phyloP scores from a whole-genome alignment of 352 stramenopile genomes.

The Phytopythium chamaehyphon region DNA sequence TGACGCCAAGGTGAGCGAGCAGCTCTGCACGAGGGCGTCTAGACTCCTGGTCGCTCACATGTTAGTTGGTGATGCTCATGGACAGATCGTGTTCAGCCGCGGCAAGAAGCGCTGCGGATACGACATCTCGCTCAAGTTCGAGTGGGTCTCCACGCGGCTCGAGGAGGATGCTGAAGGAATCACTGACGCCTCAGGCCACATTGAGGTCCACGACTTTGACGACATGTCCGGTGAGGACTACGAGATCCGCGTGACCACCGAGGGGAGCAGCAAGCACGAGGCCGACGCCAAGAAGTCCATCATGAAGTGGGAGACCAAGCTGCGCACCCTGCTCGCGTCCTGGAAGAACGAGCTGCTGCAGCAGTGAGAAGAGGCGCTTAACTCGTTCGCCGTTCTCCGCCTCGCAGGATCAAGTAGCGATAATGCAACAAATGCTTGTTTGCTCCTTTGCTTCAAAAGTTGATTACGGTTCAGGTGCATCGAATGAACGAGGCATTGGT shows the following conservation, averaged over 20 bases:
- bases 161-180: slow-evolving; percentile 36
- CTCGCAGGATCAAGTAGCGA: too few relatives aligned
- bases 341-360: slow-evolving; percentile 80
- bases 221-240: slow-evolving; percentile 81
- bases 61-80: neutral
- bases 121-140: slow-evolving; percentile 80
- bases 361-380: slow-evolving; percentile 37
- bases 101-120: slow-evolving; percentile 86
- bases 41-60: neutral
- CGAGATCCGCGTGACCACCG: slow-evolving; percentile 54
- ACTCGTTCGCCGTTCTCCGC: too few relatives aligned
- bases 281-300: slow-evolving; percentile 57
- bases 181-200: slow-evolving; percentile 49
- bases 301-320: slow-evolving; percentile 44
- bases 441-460: too few relatives aligned
- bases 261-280: slow-evolving; percentile 41
- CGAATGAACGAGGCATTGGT: slow-evolving; percentile 3
- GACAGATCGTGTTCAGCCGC: slow-evolving; percentile 70
- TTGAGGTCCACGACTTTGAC: slow-evolving; percentile 84
- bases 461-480: neutral
- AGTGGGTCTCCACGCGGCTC: slow-evolving; percentile 40
- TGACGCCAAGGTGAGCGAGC: slow-evolving; percentile 62
- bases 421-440: too few relatives aligned
- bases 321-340: slow-evolving; percentile 60
- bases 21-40: neutral